Percentiles rank a stretch among this genome's conserved stretches.
These are phyloP conservation scores for Suillus subalutaceus DNA, from an alignment of 768 basidiomycete species.

Conservation along the genomic window DNA sequence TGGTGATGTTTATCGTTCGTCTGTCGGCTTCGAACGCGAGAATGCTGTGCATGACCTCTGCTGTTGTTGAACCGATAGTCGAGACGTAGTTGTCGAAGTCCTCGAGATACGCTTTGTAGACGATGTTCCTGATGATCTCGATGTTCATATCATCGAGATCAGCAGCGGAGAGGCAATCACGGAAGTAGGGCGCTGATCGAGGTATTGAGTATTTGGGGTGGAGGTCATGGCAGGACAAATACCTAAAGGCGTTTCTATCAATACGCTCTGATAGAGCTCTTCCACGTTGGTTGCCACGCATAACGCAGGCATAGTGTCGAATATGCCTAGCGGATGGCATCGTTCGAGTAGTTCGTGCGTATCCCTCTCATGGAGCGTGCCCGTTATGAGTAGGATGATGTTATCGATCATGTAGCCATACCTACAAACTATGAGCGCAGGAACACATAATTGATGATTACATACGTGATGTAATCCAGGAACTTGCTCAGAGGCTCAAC, in stretches of 20 bases:
- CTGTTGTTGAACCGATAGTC: conserved; percentile 81
- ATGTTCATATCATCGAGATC: conserved; percentile 99
- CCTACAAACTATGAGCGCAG: conserved; percentile 42
- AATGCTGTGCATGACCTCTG: conserved; percentile 89
- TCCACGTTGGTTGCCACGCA: conserved; percentile 99
- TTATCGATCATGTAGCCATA: conserved; percentile 99
- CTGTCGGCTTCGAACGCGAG: conserved; percentile 97
- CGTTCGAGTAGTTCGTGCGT: conserved; percentile 95
- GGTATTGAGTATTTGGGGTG: conserved; percentile 9
- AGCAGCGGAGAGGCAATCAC: conserved; percentile 90
- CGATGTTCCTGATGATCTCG: conserved; percentile 98
- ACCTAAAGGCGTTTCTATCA: conserved; percentile 98
- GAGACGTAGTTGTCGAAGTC: conserved; percentile 89
- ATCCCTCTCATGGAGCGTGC: conserved; percentile 95
- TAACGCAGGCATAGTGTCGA: conserved; percentile 99
- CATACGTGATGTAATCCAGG: conserved; percentile 97
- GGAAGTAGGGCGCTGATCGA: conserved; percentile 86
- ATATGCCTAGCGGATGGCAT: conserved; percentile 95
- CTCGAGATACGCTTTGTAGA: conserved; percentile 98
- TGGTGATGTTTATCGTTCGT: conserved; percentile 96
- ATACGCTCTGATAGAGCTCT: conserved; percentile 93
- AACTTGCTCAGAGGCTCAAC: conserved; percentile 91
- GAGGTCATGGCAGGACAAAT: conserved; percentile 30
- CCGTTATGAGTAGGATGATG: conserved; percentile 94
- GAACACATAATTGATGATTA: conserved; percentile 21